phyloP scores from a whole-genome alignment of 305 asterid genomes.

The Coffea humblotiana region DNA sequence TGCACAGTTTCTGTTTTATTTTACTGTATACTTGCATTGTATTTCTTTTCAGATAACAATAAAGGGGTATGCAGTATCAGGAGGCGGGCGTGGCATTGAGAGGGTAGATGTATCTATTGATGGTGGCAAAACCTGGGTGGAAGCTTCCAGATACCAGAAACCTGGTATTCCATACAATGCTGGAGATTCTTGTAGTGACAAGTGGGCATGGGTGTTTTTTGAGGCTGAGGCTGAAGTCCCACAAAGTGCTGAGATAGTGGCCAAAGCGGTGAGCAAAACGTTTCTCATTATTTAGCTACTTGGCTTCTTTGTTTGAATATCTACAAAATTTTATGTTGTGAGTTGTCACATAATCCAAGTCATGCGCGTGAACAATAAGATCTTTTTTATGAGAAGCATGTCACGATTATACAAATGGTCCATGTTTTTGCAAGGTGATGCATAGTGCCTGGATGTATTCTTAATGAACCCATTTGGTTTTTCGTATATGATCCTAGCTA shows the following conservation, averaged over 20 bases:
- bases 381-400: background rate
- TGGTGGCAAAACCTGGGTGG: conserved; percentile 89
- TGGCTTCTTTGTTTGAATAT: background rate
- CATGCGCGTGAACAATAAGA: background rate
- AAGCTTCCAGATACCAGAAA: conserved; percentile 78
- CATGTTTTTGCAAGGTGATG: background rate
- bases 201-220: conserved; percentile 98
- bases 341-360: background rate
- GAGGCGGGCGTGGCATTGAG: conserved; percentile 97
- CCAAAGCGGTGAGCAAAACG: conserved; percentile 72
- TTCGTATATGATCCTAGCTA: background rate
- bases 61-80: conserved; percentile 91
- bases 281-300: conserved; percentile 2
- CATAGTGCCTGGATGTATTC: background rate
- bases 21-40: background rate
- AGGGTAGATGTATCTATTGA: conserved; percentile 80
- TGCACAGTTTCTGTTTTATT: background rate
- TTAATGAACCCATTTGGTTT: background rate
- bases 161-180: conserved; percentile 60
- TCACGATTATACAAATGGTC: background rate
- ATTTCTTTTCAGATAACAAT: conserved; percentile 52
- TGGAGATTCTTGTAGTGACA: conserved; percentile 62
- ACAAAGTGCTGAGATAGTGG: conserved; percentile 66
- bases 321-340: background rate
- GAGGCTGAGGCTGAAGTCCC: conserved; percentile 72